phyloP scores from a whole-genome alignment of 2,329 filamentous ascomycete genomes.

The Cercospora sojina region DNA sequence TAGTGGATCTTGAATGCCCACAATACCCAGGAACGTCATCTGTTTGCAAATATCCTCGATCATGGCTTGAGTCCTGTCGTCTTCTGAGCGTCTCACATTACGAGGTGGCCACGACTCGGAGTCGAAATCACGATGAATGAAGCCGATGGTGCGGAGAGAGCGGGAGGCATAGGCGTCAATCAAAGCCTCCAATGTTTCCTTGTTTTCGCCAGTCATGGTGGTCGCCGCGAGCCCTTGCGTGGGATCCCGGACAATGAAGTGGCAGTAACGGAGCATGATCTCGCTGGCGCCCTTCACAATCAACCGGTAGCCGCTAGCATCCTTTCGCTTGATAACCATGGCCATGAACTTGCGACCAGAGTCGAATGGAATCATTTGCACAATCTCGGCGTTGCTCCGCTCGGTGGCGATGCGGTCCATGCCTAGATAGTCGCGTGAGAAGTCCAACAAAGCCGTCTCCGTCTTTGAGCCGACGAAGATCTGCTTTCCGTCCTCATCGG shows the following conservation, averaged over 20 bases:
- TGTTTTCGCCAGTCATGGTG: constrained; percentile 57
- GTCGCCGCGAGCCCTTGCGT: constrained; percentile 56
- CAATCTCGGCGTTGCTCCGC: constrained; percentile 60
- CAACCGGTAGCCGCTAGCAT: constrained; percentile 56
- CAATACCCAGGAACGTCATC: constrained; percentile 71
- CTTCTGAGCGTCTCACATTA: constrained; percentile 57
- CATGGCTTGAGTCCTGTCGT: constrained; percentile 61
- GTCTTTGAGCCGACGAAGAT: constrained; percentile 75
- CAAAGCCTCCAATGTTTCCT: constrained; percentile 60
- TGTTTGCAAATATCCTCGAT: constrained; percentile 69
- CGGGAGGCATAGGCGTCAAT: constrained; percentile 76
- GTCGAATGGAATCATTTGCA: constrained; percentile 60
- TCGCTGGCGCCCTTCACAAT: constrained; percentile 54
- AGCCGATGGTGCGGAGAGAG: constrained; percentile 79
- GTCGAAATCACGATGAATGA: constrained; percentile 80
- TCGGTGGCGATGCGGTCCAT: constrained; percentile 63
- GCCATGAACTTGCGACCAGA: constrained; percentile 69
- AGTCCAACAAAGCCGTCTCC: constrained; percentile 70
- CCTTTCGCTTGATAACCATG: constrained; percentile 57
- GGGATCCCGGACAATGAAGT: constrained; percentile 58
- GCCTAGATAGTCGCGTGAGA: constrained; percentile 64
- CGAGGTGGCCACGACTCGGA: constrained; percentile 68
- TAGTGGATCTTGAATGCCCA: constrained; percentile 74
- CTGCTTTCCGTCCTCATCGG: constrained; percentile 58
- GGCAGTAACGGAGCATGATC: constrained; percentile 51